A percentile compares a stretch with the other conserved stretches of the same genome.
Evolutionary conservation across 164 flowering plant species (phyloP).

Genomic region (Echeveria elegans): DNA sequence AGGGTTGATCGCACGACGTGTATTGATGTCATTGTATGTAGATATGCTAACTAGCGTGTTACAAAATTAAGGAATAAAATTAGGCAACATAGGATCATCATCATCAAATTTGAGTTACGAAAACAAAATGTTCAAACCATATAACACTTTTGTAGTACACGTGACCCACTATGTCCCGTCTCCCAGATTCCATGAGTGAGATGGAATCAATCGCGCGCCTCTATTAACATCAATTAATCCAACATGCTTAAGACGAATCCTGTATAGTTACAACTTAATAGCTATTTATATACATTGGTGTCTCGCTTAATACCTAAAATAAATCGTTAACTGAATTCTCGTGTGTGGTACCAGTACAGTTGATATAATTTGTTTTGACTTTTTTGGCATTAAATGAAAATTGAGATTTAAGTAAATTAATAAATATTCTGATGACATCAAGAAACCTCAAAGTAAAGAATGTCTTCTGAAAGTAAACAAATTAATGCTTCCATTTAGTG

Average conservation of each 20-base stretch:
- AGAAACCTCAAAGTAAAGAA: too few relatives aligned
- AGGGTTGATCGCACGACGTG: not conserved
- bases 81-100: not conserved
- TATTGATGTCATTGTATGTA: too few relatives aligned
- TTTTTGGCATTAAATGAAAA: too few relatives aligned
- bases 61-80: not conserved
- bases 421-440: too few relatives aligned
- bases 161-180: not conserved
- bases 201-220: too few relatives aligned
- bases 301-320: not conserved
- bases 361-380: not conserved
- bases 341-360: too few relatives aligned
- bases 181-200: not conserved
- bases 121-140: not conserved
- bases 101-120: not conserved
- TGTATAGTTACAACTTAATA: too few relatives aligned
- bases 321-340: too few relatives aligned
- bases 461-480: too few relatives aligned
- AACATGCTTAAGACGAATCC: not conserved
- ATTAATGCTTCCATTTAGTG: too few relatives aligned
- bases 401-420: too few relatives aligned
- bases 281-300: not conserved
- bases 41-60: not conserved
- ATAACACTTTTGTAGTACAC: not conserved
- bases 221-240: not conserved